Conservation (phyloP, 768 basidiomycete genomes). For the Lyophyllum atratum region DNA sequence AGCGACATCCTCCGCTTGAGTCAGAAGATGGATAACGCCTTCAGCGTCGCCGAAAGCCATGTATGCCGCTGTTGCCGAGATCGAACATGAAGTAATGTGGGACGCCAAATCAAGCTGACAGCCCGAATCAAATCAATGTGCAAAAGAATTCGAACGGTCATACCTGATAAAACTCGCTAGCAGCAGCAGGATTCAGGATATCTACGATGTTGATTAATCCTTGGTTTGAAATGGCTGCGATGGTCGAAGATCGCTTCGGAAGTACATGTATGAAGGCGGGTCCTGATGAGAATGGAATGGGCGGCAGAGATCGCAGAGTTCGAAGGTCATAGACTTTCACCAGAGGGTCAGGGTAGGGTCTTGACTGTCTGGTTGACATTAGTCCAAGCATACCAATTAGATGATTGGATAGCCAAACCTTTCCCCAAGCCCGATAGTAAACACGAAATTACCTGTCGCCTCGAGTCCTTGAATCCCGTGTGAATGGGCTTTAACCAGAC, state of each 20-base stretch:
- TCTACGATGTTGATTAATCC: conserved; percentile 89
- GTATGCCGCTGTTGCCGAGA: conserved; percentile 88
- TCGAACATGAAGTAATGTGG: conserved; percentile 75
- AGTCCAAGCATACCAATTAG: background rate
- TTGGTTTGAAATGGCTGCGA: conserved; percentile 76
- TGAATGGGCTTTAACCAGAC: conserved; percentile 73
- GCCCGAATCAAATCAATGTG: conserved; percentile 8
- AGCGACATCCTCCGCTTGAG: conserved; percentile 65
- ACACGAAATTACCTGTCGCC: conserved; percentile 74
- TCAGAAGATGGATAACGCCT: conserved; percentile 80
- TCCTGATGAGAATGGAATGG: conserved; percentile 84
- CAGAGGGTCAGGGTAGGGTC: conserved; percentile 86
- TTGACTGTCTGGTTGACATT: conserved; percentile 63
- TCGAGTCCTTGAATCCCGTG: conserved; percentile 85
- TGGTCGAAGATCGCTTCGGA: conserved; percentile 71
- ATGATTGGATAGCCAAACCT: conserved; percentile 54
- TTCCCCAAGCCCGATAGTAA: conserved; percentile 85
- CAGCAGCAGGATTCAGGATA: conserved; percentile 64
- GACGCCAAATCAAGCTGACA: conserved; percentile 68
- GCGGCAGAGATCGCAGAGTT: conserved; percentile 78
- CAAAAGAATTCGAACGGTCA: conserved; percentile 5
- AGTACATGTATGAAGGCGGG: conserved; percentile 85
- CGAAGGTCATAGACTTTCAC: conserved; percentile 93
- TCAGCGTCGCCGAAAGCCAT: conserved; percentile 91
- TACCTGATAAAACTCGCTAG: conserved; percentile 83